Evolutionary conservation across 192 early-diverging fungal species (phyloP).

Genomic region (Bifiguratus adelaidae): DNA sequence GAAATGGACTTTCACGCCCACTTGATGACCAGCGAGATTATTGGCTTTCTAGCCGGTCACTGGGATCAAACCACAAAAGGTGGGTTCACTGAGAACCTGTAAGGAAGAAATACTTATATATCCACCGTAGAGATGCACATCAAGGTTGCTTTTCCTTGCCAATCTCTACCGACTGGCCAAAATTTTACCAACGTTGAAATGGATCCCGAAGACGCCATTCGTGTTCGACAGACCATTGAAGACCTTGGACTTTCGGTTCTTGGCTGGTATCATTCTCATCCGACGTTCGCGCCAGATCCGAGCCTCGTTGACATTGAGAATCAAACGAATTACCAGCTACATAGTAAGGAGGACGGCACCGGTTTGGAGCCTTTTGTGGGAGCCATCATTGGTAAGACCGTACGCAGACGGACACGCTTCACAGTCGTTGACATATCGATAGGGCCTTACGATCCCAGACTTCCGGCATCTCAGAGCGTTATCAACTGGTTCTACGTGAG

Average conservation of each 20-base stretch:
- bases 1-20: slow-evolving; percentile 94
- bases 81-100: background rate
- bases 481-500: slow-evolving; percentile 86
- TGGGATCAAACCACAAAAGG: slow-evolving; percentile 48
- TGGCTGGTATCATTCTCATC: slow-evolving; percentile 95
- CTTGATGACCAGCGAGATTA: slow-evolving; percentile 77
- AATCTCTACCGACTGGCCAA: slow-evolving; percentile 57
- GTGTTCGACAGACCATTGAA: slow-evolving; percentile 63
- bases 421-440: background rate
- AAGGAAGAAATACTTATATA: background rate
- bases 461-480: slow-evolving; percentile 63
- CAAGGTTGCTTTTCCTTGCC: slow-evolving; percentile 63
- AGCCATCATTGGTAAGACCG: slow-evolving; percentile 62
- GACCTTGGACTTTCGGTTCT: slow-evolving; percentile 65
- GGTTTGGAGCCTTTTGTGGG: slow-evolving; percentile 74
- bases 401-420: background rate
- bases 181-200: slow-evolving; percentile 81
- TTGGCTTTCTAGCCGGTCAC: slow-evolving; percentile 76
- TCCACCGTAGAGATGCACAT: slow-evolving; percentile 39
- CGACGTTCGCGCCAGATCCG: slow-evolving; percentile 80
- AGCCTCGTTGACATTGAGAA: slow-evolving; percentile 85
- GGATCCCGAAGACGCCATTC: slow-evolving; percentile 71
- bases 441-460: slow-evolving; percentile 76
- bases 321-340: slow-evolving; percentile 73
- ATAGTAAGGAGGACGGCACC: slow-evolving; percentile 49